phyloP scores from a whole-genome alignment of 2,329 filamentous ascomycete genomes.

The Aspergillus udagawae region DNA sequence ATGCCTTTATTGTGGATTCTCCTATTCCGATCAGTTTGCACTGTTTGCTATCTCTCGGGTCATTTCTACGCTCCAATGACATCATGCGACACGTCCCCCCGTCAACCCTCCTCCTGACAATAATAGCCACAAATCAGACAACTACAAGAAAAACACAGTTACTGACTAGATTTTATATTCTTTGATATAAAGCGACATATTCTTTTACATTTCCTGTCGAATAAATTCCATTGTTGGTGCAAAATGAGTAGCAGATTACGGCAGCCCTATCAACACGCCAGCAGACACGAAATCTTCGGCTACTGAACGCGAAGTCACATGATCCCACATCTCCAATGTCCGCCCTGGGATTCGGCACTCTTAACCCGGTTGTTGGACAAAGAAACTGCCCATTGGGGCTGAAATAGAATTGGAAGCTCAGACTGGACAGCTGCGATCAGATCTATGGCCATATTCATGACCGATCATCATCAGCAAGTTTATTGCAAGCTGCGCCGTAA shows the following conservation, averaged over 20 bases:
- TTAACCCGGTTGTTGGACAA: neutral
- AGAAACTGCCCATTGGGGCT: neutral
- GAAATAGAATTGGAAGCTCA: neutral
- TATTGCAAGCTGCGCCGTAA: neutral
- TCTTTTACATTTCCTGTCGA: neutral
- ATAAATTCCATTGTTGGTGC: neutral
- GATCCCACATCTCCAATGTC: slow-evolving; percentile 8
- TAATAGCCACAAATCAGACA: neutral
- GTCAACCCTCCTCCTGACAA: neutral
- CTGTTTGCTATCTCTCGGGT: slow-evolving; percentile 10
- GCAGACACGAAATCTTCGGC: slow-evolving; percentile 16
- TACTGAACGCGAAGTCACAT: slow-evolving; percentile 31
- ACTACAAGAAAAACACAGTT: neutral
- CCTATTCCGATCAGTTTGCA: slow-evolving; percentile 12
- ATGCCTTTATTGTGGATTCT: neutral
- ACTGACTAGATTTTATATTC: neutral
- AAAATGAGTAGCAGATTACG: neutral
- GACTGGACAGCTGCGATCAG: neutral
- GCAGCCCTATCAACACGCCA: slow-evolving; percentile 10
- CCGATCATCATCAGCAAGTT: neutral
- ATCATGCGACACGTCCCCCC: slow-evolving; percentile 29
- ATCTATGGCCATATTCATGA: neutral
- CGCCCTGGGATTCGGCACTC: slow-evolving; percentile 3
- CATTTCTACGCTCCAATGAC: slow-evolving; percentile 12
- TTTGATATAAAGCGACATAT: slow-evolving; percentile 5